Base-by-base conservation (phyloP, 1,284 basidiomycete species). In the Phellopilus nigrolimitatus region DNA sequence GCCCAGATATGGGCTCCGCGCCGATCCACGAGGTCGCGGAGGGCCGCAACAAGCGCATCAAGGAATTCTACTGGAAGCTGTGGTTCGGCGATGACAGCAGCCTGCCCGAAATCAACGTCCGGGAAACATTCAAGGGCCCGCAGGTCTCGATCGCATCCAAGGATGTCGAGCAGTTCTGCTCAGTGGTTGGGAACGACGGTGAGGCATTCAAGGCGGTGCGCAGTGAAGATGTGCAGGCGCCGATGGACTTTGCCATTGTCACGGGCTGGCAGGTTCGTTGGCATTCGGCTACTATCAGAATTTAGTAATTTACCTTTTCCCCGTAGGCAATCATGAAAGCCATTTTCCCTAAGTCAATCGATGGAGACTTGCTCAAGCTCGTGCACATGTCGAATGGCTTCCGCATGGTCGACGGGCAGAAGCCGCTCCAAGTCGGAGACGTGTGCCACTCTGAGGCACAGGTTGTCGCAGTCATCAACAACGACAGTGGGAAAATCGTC, bases 171-270 rank as follows among this genome's bases (percentile, higher is more conserved):
- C 76, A 79, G 24, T 99, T 99, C 78, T 98, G 95, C 64, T 82
- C 84, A 39, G 88, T 99, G 44, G 83, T 98, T 52, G 95, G 93
- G 38, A 98, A 97, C 68, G 86, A 94, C 63, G 86, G 84, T 43
- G 94, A 95, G 67, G 78, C 79, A 5, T 99, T 95, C 80, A 91
- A 94, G 77, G 74, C 78, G 22, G 81, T 72, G 4, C 78, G 91
- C 47, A 82, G 75, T 50, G 77, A 82, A 41, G 75, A 71, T 27
- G 80, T 91, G 30, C 81, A 86, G 62, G 91, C 92, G 0, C 95
- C 95, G 0, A 97, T 99, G 92, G 97, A 99, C 73, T 98, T 97
- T 64, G 93, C 94, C 50, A 99, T 99, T 64, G 95, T 98, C 54
- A 88, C 94, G 43, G 94, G 95, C 39, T 98, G 95, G 95, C 84